Evolutionary conservation across 73 alveolate genomes (phyloP).

Genomic region (Paramecium sexaurelia): DNA sequence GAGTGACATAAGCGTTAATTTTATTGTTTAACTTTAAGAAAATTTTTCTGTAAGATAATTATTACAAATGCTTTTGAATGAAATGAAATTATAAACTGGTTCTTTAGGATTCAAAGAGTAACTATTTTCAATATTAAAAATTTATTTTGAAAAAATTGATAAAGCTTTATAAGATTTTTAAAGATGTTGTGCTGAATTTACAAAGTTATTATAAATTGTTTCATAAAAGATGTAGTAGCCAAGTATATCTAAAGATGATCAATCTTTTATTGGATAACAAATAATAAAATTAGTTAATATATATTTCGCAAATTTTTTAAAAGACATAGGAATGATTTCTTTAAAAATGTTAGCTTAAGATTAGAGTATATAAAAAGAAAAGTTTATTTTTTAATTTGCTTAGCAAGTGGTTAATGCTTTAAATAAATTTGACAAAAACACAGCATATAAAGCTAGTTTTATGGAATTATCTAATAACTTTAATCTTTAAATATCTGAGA

Average conservation of each 20-base stretch:
- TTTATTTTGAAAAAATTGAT: conserved; percentile 51
- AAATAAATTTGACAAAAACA: background rate
- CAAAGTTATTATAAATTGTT: background rate
- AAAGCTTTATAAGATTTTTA: background rate
- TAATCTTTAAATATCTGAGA: background rate
- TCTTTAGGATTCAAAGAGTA: background rate
- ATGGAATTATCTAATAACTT: conserved; percentile 5
- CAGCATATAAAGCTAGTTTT: background rate
- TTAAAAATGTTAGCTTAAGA: conserved; percentile 53
- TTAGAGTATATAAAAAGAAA: background rate
- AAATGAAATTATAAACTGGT: background rate
- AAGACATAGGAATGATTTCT: conserved; percentile 58
- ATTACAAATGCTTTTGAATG: background rate
- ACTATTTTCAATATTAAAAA: background rate
- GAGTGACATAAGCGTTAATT: background rate
- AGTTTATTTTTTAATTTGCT: conserved; percentile 36
- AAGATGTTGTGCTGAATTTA: background rate
- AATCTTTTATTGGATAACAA: background rate
- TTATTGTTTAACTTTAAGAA: background rate
- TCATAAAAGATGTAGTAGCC: background rate
- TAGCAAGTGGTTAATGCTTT: background rate
- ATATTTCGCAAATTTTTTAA: background rate
- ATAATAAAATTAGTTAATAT: background rate
- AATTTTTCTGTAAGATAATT: background rate
- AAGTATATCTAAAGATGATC: background rate